These are phyloP conservation scores for Neurospora sp. DNA, from an alignment of 495 filamentous ascomycete genomes.

Conservation along the genomic window DNA sequence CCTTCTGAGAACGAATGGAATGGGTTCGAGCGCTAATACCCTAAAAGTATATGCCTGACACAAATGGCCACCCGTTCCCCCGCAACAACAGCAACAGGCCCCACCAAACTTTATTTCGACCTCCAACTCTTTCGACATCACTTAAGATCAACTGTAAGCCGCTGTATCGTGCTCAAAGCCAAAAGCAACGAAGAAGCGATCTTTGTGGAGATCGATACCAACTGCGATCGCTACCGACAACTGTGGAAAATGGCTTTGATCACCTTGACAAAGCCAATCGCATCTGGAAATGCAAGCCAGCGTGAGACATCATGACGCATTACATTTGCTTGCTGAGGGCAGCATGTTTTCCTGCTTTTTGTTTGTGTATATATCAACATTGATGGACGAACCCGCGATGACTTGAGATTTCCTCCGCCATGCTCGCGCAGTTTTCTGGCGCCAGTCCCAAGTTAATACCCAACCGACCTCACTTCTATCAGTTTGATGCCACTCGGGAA, in stretches of 20 bases:
- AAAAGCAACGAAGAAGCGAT: not conserved
- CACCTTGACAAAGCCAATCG: not conserved
- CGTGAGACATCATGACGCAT: not conserved
- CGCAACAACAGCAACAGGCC: not conserved
- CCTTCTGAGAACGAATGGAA: not conserved
- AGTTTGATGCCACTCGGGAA: not conserved
- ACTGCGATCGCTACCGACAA: not conserved
- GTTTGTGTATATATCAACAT: not conserved
- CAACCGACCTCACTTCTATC: not conserved
- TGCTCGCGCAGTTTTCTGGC: not conserved
- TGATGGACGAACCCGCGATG: not conserved
- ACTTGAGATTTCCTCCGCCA: not conserved
- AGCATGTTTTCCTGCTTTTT: not conserved
- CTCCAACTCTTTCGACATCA: not conserved
- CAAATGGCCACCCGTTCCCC: not conserved
- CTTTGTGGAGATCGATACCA: not conserved
- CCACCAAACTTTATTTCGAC: constrained; percentile 1
- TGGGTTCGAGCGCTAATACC: not conserved
- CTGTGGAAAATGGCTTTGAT: not conserved
- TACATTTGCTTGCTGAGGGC: not conserved
- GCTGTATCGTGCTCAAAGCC: not conserved
- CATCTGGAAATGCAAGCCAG: not conserved
- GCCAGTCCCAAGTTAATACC: not conserved
- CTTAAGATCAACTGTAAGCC: not conserved
- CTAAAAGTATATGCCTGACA: not conserved